Evolutionary conservation across 2,329 filamentous ascomycete genomes (phyloP), one percentile per base, ranked within the genome.

Genomic region (Claviceps digitariae): DNA sequence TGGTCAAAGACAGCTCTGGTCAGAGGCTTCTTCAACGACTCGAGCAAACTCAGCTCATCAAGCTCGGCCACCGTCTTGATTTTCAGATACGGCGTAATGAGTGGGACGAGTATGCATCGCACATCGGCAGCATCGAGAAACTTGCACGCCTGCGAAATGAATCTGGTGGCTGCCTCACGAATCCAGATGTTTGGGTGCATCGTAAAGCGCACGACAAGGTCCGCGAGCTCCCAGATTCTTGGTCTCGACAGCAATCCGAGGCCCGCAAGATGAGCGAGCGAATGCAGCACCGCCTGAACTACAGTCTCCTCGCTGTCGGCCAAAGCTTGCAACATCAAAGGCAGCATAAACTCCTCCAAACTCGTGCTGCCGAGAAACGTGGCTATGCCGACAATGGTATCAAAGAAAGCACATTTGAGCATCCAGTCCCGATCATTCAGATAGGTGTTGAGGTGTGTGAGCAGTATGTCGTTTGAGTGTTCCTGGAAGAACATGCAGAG

Each of bases 101-200:
- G 74, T 7, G 93, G 93, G 49, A 86, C 72, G 34, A 96, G 73
- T 56, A 95, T 86, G 57, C 90, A 95, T 61, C 87, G 82, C 41
- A 84, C 79, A 65, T 97, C 91, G 3, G 91, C 89, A 23, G 79
- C 72, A 0, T 87, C 87, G 17, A 97, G 68, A 61, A 85, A 90
- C 54, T 76, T 83, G 1, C 87, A 84, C 1, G 87, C 81, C 53
- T 86, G 82, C 3, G 88, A 82, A 40, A 97, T 73, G 60, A 96
- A 95, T 57, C 91, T 83, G 8, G 86, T 80, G 2, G 91, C 84
- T 10, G 91, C 87, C 69, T 97, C 91, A 40, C 91, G 82, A 52
- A 98, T 90, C 91, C 93, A 98, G 9, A 88, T 74, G 60, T 95
- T 97, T 0, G 93, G 93, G 64, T 98, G 93, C 74, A 95, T 84